A percentile compares a stretch with the other conserved stretches of the same genome.
phyloP scores from a whole-genome alignment of 176 grass and related monocot species.

The Cenchrus purpureus region DNA sequence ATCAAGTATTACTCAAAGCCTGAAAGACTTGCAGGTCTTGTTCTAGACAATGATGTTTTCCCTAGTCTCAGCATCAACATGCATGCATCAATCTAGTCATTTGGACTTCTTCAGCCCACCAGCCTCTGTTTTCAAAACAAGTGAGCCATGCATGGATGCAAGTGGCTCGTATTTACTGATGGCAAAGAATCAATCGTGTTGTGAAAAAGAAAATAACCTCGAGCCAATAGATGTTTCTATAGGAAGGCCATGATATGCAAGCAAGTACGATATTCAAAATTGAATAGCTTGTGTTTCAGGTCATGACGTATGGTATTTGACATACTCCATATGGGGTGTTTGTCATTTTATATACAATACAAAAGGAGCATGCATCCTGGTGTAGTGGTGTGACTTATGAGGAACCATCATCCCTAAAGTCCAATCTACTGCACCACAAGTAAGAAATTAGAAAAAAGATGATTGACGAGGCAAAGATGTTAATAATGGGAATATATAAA shows the following conservation, averaged over 20 bases:
- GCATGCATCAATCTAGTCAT: neutral
- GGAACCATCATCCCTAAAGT: neutral
- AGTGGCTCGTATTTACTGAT: neutral
- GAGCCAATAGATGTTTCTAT: neutral
- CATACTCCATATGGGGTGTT: neutral
- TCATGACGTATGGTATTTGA: neutral
- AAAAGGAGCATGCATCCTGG: neutral
- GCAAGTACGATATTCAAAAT: neutral
- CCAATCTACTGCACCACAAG: neutral
- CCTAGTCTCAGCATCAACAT: neutral
- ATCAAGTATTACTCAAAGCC: neutral
- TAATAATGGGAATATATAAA: neutral
- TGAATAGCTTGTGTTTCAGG: neutral
- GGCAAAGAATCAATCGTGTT: neutral
- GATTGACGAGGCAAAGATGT: neutral
- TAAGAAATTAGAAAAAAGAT: neutral
- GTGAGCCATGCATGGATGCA: neutral
- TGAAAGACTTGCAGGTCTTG: neutral
- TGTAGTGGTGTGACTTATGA: neutral
- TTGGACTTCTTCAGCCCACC: neutral
- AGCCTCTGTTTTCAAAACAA: neutral
- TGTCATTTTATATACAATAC: neutral
- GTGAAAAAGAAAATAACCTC: constrained; percentile 27
- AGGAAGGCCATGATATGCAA: neutral
- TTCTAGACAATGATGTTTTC: neutral